These are phyloP conservation scores for Aschersonia sp. DNA, from an alignment of 2,329 filamentous ascomycete species.

Conservation along the genomic window DNA sequence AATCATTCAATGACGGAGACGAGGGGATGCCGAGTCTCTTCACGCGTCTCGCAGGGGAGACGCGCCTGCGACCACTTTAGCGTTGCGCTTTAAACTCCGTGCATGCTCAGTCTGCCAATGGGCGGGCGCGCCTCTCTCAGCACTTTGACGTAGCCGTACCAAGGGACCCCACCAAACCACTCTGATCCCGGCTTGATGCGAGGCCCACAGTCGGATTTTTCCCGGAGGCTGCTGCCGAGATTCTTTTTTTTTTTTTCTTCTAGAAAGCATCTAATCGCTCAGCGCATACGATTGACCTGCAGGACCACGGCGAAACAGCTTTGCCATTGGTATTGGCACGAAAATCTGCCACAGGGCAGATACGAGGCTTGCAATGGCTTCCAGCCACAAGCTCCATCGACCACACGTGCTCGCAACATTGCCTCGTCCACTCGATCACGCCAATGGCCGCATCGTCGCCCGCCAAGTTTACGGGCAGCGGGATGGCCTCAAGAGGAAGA, in stretches of 20 bases:
- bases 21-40: neutral
- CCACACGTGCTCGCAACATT: conserved; percentile 49
- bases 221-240: conserved; percentile 14
- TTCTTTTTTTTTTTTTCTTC: conserved; percentile 16
- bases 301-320: neutral
- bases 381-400: conserved; percentile 46
- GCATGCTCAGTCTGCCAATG: no score
- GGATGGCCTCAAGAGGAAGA: conserved; percentile 42
- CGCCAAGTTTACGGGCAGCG: conserved; percentile 47
- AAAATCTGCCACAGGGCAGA: neutral
- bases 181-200: neutral
- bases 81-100: conserved; percentile 5
- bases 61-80: conserved; percentile 3
- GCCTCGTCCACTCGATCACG: conserved; percentile 40
- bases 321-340: neutral
- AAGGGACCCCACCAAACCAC: no score
- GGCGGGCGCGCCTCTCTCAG: no score
- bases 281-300: neutral
- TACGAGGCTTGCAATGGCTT: conserved; percentile 30
- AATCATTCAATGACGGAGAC: no score
- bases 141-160: no score
- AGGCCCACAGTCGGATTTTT: conserved; percentile 20
- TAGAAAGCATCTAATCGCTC: no score
- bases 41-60: conserved; percentile 3
- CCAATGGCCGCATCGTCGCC: conserved; percentile 36